Evolutionary conservation across 306 rosid genomes (phyloP), one percentile per base, ranked within the genome.

Genomic region (Dryas drummondii): DNA sequence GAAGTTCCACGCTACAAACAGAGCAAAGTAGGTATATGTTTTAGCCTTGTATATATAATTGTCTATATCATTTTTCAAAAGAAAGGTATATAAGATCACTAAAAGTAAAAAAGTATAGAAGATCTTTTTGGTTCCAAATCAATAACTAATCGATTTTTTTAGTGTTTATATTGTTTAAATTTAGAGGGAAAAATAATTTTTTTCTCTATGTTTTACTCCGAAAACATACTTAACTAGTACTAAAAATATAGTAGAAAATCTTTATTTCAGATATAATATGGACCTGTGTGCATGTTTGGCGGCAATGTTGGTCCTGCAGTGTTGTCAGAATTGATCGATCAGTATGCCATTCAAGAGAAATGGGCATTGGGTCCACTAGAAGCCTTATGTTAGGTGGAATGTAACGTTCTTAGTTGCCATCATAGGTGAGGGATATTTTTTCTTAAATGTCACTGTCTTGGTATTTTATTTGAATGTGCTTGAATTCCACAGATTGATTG

Each of bases 1-100:
- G 40, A 68, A 32, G 86, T 44, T 89, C 91, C 91, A 84, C 87
- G 90, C 74, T 62, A 48, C 77, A 55, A 51, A 41, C 52, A 57
- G 13, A 7, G 53, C 40, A 64, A 27, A 17, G 27, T 69, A 47
- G 48, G 42, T 7, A 13, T 37, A 48, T 32, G 37, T 45, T 47
- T 27, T n/a, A 41, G n/a, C 2, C 66, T 55, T 56, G 74, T 57
- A 54, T 68, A 49, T 7, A 46, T 80, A 70, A n/a, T n/a, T n/a
- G 73, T 56, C 65, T 60, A 19, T 13, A 74, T 62, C 62, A 49
- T 61, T 32, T 10, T 5, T 32, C 15, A n/a, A n/a, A 26, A 16
- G 26, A 27, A 57, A 22, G 47, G 55, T 50, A 5, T 14, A n/a
- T 5, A 2, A 14, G 6, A 9, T 11, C 69, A 27, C 2, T 27